phyloP scores from a whole-genome alignment of 345 rosid species.

The Euphorbia peplus region DNA sequence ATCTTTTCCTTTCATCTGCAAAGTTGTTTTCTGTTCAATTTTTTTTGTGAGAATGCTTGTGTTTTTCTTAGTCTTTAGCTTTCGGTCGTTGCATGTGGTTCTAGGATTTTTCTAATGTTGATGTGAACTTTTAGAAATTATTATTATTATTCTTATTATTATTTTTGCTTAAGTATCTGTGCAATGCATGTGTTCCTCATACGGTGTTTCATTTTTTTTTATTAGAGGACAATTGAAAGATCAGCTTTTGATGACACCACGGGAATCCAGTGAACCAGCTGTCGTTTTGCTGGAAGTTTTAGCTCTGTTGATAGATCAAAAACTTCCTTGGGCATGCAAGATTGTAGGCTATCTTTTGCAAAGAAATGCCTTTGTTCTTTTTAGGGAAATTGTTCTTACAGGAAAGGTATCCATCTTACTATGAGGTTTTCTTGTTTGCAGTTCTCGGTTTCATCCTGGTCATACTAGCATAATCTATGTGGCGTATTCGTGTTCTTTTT shows the following conservation, averaged over 20 bases:
- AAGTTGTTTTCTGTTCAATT: background rate
- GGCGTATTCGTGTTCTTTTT: background rate
- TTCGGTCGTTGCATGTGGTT: background rate
- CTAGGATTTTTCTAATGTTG: background rate
- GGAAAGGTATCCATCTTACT: conserved; percentile 52
- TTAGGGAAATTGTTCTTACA: conserved; percentile 58
- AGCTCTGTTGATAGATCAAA: conserved; percentile 60
- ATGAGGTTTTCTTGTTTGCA: background rate
- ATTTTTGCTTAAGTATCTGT: background rate
- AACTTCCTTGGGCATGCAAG: conserved; percentile 91
- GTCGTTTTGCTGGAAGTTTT: conserved; percentile 65
- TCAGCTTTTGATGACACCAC: conserved; percentile 45
- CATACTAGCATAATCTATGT: background rate
- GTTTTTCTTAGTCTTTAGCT: background rate
- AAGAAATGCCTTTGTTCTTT: conserved; percentile 49
- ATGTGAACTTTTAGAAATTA: background rate
- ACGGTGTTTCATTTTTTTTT: conserved; percentile 20
- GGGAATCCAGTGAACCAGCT: conserved; percentile 43
- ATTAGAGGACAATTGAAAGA: conserved; percentile 60
- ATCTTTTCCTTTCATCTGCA: background rate
- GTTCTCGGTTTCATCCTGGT: background rate
- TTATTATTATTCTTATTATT: background rate
- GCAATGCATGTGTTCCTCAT: conserved; percentile 22
- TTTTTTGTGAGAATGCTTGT: background rate
- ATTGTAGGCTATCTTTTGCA: conserved; percentile 56